Evolutionary conservation across 371 early-diverging fungal genomes (phyloP), one percentile per base, ranked within the genome.

Genomic region (Saksenaea oblongispora): DNA sequence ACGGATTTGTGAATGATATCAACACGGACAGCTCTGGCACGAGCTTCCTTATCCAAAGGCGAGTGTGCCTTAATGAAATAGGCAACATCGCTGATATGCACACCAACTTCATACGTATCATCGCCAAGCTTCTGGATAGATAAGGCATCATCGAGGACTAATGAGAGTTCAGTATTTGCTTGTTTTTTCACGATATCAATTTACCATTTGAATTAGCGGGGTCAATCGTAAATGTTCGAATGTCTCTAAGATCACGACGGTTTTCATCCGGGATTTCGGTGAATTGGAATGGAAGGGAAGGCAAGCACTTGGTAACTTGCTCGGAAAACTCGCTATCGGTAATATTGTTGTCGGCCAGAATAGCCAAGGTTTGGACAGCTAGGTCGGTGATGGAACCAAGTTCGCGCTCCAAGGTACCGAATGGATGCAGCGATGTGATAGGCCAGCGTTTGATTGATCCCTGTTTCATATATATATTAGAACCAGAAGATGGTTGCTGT

Each of bases 51-150:
- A 74, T 99, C 99, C 79, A 99, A 74, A 1, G 89, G 86, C 11
- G 94, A 90, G 62, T 87, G 87, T 22, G 89, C 87, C 68, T 86
- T 84, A 51, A 99, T 96, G 85, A 98, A 99, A 75, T 95, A 89
- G 8, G 95, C 88, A 13, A 98, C 98, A 76, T 99, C 99, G 62
- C 98, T 97, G 71, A 99, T 97, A 72, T 99, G 98, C 14, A 97
- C 95, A 61, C 96, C 98, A 35, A 98, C 88, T 74, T 94, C 91
- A 67, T 79, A 93, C 15, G 81, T 91, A 34, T 89, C 91, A 58
- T 91, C 87, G 2, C 87, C 87, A 24, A 89, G 78, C 54, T 80
- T 73, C 37, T 81, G 75, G 64, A 88, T 82, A 31, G 93, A 91
- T 18, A 99, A 79, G 10, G 98, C 98, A 77, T 99, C 98, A 76